Evolutionary conservation across 2,329 filamentous ascomycete genomes (phyloP).

Genomic region (Calycina marina): DNA sequence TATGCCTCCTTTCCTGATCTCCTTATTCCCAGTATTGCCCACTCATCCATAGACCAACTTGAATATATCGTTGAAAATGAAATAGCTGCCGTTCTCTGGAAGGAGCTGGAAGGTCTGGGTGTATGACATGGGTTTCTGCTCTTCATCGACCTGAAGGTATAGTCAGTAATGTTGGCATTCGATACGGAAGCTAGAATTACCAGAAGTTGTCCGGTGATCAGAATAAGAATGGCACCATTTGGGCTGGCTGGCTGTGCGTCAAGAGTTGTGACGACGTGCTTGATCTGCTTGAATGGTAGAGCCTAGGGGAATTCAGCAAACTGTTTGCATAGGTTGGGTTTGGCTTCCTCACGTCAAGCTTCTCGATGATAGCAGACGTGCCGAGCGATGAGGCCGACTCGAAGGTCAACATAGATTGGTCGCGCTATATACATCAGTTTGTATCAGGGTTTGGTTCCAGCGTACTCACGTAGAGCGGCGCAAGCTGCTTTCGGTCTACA

Average conservation of each 20-base stretch:
- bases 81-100: conserved; percentile 61
- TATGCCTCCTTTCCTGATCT: background rate
- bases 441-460: background rate
- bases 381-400: conserved; percentile 59
- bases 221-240: conserved; percentile 60
- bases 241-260: conserved; percentile 68
- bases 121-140: conserved; percentile 79
- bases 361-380: conserved; percentile 53
- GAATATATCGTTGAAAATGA: conserved; percentile 91
- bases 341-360: conserved; percentile 51
- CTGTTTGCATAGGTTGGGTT: background rate
- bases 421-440: conserved; percentile 39
- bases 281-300: conserved; percentile 69
- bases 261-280: conserved; percentile 61
- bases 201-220: conserved; percentile 75
- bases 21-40: background rate
- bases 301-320: conserved; percentile 30
- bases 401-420: conserved; percentile 86
- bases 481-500: conserved; percentile 47
- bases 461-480: conserved; percentile 62
- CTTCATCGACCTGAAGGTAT: conserved; percentile 60
- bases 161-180: conserved; percentile 7
- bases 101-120: conserved; percentile 78
- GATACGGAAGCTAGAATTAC: conserved; percentile 33
- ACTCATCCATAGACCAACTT: conserved; percentile 55